A percentile compares a stretch with the other conserved stretches of the same genome.
These are phyloP conservation scores for Aureobasidium uvarum DNA, from an alignment of 2,329 filamentous ascomycete species.

Conservation along the genomic window DNA sequence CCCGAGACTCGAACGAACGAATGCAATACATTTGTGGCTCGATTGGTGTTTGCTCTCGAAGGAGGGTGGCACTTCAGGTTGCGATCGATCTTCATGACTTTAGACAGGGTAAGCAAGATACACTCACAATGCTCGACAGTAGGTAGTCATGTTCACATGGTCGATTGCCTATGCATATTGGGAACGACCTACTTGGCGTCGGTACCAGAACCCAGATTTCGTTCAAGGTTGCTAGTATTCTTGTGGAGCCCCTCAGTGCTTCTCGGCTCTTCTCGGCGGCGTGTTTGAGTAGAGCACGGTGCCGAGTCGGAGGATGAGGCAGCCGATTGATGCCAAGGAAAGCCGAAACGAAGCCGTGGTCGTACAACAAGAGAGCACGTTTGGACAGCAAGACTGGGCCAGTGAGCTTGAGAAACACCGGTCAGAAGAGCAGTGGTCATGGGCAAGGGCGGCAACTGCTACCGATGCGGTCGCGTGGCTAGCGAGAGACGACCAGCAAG, in stretches of 20 bases:
- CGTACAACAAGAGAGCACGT: not conserved
- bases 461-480: not conserved
- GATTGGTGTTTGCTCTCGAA: not conserved
- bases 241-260: constrained; percentile 8
- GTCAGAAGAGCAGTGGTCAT: not conserved
- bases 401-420: not conserved
- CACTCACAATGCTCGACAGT: not conserved
- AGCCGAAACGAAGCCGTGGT: constrained; percentile 9
- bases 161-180: not conserved
- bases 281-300: not conserved
- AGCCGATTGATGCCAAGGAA: constrained; percentile 15
- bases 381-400: not conserved
- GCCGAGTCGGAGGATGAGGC: constrained; percentile 18
- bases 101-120: not conserved
- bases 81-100: not conserved
- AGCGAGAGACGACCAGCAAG: constrained; percentile 1
- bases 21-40: constrained; percentile 10
- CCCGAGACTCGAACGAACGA: constrained; percentile 5
- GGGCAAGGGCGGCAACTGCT: not conserved
- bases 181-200: not conserved
- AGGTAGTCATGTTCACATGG: not conserved
- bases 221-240: not conserved
- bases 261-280: not conserved
- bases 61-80: not conserved
- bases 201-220: not conserved